Evolutionary conservation across 148 eudicot species (phyloP).

Genomic region (Selenicereus undatus): DNA sequence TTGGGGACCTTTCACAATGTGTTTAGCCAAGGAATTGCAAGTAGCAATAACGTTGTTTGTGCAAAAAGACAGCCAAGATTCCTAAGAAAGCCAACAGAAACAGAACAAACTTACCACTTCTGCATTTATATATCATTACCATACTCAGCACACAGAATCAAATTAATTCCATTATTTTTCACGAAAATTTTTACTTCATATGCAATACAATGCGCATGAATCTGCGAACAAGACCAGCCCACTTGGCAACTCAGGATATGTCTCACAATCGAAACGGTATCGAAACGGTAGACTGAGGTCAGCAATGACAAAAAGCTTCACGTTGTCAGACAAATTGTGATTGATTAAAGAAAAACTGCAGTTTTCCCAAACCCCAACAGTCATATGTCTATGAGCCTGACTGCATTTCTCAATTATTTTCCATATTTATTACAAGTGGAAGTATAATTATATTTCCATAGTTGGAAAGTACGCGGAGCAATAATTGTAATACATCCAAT

Average conservation of each 20-base stretch:
- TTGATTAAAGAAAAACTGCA: neutral
- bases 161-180: neutral
- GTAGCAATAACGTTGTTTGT: neutral
- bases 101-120: neutral
- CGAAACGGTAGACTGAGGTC: neutral
- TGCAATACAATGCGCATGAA: neutral
- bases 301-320: neutral
- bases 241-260: too few relatives aligned
- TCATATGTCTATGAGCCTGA: neutral
- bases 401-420: neutral
- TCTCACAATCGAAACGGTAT: too few relatives aligned
- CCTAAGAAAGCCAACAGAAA: neutral
- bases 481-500: too few relatives aligned
- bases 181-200: too few relatives aligned
- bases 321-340: neutral
- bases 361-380: neutral
- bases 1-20: neutral
- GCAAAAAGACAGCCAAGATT: neutral
- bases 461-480: neutral
- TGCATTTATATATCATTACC: neutral
- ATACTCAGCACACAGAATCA: neutral
- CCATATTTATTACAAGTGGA: neutral
- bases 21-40: neutral
- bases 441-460: neutral
- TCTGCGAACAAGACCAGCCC: neutral